Conservation (phyloP, 2,329 filamentous ascomycete genomes). For the Colletotrichum tofieldiae region DNA sequence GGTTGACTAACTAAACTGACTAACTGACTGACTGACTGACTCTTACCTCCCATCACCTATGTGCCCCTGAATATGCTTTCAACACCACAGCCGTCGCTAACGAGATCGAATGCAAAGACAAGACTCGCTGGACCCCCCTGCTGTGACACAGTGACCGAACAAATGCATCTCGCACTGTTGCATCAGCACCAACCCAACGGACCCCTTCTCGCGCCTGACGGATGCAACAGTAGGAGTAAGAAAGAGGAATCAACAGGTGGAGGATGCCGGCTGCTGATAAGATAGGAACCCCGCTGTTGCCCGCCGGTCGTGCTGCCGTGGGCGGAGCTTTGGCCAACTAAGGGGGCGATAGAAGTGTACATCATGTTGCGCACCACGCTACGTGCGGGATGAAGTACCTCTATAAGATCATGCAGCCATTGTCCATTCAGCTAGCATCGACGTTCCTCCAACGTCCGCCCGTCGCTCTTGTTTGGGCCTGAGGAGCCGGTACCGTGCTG, state of each 20-base stretch:
- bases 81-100: not conserved
- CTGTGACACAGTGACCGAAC: not conserved
- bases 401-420: not conserved
- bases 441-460: constrained; percentile 16
- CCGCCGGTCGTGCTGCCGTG: not conserved
- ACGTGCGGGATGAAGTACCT: not conserved
- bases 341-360: constrained; percentile 6
- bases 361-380: accelerated
- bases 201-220: constrained; percentile 1
- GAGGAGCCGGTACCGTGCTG: constrained; percentile 10
- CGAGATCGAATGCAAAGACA: not conserved
- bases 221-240: constrained; percentile 32
- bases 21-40: constrained; percentile 1
- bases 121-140: constrained; percentile 2
- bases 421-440: constrained; percentile 27
- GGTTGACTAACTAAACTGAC: not conserved
- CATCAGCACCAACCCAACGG: constrained; percentile 19
- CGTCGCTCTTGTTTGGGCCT: not conserved
- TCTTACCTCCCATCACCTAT: not conserved
- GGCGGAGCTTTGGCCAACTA: not conserved
- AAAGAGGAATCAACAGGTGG: not conserved
- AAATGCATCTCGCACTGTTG: constrained; percentile 24
- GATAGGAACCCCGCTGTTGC: constrained; percentile 27
- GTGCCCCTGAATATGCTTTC: not conserved
- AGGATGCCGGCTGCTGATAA: not conserved